Evolutionary conservation across 257 asterid species (phyloP), one percentile per base, ranked within the genome.

Genomic region (Coffea eugenioides): DNA sequence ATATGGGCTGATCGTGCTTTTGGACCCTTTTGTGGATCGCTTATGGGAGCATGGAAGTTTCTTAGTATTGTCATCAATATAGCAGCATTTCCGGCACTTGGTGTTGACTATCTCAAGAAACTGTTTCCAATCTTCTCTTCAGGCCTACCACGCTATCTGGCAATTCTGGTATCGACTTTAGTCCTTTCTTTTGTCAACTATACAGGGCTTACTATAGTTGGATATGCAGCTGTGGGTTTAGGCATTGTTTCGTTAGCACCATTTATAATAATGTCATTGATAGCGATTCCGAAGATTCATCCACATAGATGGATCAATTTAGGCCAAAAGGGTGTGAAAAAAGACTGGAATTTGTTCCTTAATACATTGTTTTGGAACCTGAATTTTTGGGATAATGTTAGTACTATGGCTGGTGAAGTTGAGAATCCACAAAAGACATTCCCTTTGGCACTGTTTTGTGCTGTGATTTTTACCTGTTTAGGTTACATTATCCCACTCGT

Each of bases 1-100:
- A 86, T 92, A 5, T 94, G 98, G 98, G 98, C 98, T n/a, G 93
- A 91, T 36, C 75, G 81, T 0, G 98, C 98, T 27, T 94, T 94
- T 77, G 98, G 98, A 1, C 89, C 95, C 39, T 94, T 94, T 80
- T 89, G 87, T 78, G 98, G 98, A 5, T 91, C 98, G 10, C 74
- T 94, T 0, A 92, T 92, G 98, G 98, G 98, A 8, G 80, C 97
- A 0, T 88, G 90, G 91, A 94, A 92, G 16, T 92, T 94, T 84
- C 88, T 94, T 15, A 85, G 91, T 57, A 97, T 97, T 16, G 97
- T 94, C 0, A 90, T 92, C 75, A 94, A 91, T 71, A 89, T 91
- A 23, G 98, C 98, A 1, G 85, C 97, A 6, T 94, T 91, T 49
- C 98, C 97, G 1, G 93, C 85, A 43, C 91, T 91, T 1, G 84